Base-by-base conservation (phyloP, 257 asterid species). In the Knoxia roxburghii region DNA sequence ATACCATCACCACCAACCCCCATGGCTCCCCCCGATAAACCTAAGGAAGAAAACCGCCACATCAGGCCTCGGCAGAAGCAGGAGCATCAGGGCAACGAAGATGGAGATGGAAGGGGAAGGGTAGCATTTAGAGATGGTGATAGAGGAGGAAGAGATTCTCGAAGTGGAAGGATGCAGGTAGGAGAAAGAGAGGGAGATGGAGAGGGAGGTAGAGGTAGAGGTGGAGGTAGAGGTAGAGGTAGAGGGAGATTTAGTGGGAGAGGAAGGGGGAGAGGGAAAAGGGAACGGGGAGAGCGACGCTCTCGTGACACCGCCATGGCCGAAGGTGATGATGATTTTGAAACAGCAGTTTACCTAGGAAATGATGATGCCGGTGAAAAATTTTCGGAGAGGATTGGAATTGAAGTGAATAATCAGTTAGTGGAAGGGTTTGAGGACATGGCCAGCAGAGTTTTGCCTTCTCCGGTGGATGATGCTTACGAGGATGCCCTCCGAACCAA, bases 341-440 rank as follows among this genome's bases (percentile, higher is more conserved):
- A 37, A 57, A 11, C 48, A 2, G 87, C 77, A 37, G 69, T 78
- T 75, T 58, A 62, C 77, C 75, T 84, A 4, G 87, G 87, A 10
- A 86, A 87, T 53, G 76, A 82, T 39, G 88, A 76, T 14, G 88
- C 79, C 13, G 88, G 83, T 65, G 94, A 88, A 73, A 80, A 75
- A 67, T 45, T 90, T 83, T 87, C 88, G 32, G 17, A 82, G 83
- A 80, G 63, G 75, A 75, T 90, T 61, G 99, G 99, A 50, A 85
- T 95, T n/a, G 91, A 84, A 52, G 24, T 45, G 53, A 81, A 81
- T 95, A 72, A 74, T 69, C 57, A 73, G 55, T 18, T 94, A 69
- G 85, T 70, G 6, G 96, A 88, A 72, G 95, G 81, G 24, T 78
- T 84, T n/a, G 92, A 93, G 29, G 97, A 88, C 50, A 72, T 77